phyloP scores from a whole-genome alignment of 257 asterid genomes.

The Plectranthus barbatus region DNA sequence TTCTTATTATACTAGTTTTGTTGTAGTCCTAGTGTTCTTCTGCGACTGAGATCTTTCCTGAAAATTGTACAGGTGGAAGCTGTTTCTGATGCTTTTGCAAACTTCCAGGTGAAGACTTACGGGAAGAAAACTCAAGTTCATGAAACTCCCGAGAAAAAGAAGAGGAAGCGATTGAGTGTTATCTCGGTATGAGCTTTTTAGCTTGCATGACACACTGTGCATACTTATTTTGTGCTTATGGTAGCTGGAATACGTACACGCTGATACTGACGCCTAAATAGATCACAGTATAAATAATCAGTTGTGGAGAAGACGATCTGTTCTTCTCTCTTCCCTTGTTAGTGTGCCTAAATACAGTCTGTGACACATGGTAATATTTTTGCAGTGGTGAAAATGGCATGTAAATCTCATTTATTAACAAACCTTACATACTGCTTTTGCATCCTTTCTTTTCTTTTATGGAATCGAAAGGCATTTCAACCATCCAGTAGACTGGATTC shows the following conservation, averaged over 20 bases:
- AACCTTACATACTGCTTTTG: neutral
- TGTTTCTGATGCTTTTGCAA: slow-evolving; percentile 68
- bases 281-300: neutral
- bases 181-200: neutral
- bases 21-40: neutral
- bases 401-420: neutral
- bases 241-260: neutral
- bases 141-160: slow-evolving; percentile 71
- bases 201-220: neutral
- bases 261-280: neutral
- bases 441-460: no score
- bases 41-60: neutral
- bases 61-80: slow-evolving; percentile 51
- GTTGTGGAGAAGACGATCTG: neutral
- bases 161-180: slow-evolving; percentile 28
- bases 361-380: neutral
- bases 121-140: slow-evolving; percentile 78
- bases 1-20: neutral
- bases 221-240: slow-evolving; percentile 10
- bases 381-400: neutral
- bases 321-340: neutral
- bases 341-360: neutral
- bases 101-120: slow-evolving; percentile 61
- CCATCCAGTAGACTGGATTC: no score
- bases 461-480: no score